Conservation (phyloP, 345 rosid species). For the Gossypium arboreum region DNA sequence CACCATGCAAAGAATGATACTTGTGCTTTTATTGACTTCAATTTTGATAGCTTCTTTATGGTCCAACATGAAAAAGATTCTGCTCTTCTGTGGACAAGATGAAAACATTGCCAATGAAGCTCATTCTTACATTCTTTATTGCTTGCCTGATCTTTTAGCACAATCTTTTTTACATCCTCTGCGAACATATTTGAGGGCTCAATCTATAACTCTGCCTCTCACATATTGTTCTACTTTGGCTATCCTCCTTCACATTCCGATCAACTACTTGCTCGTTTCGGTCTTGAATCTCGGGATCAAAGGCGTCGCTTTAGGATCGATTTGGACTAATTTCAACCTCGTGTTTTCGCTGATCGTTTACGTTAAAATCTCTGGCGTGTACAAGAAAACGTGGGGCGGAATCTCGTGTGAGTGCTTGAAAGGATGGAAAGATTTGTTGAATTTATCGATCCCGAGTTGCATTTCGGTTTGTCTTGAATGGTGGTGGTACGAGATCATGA, state of each 20-base stretch:
- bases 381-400: constrained; percentile 62
- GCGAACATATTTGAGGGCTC: constrained; percentile 73
- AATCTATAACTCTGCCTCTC: constrained; percentile 66
- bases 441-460: constrained; percentile 76
- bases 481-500: constrained; percentile 99
- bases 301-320: constrained; percentile 68
- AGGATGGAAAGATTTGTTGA: constrained; percentile 53
- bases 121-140: constrained; percentile 55
- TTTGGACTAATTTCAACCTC: constrained; percentile 68
- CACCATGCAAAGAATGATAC: constrained; percentile 61
- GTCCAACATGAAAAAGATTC: constrained; percentile 67
- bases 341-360: constrained; percentile 52
- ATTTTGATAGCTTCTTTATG: constrained; percentile 64
- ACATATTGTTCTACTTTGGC: constrained; percentile 60
- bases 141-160: constrained; percentile 65
- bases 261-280: constrained; percentile 53
- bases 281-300: constrained; percentile 56
- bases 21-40: constrained; percentile 56
- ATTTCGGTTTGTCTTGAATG: constrained; percentile 88
- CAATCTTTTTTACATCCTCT: constrained; percentile 74
- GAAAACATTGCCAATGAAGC: constrained; percentile 56
- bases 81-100: constrained; percentile 60
- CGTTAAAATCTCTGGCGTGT: constrained; percentile 48
- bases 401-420: constrained; percentile 48
- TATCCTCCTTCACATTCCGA: constrained; percentile 63